phyloP scores from a whole-genome alignment of 2,329 filamentous ascomycete genomes.

The Paracamarosporium sp. region DNA sequence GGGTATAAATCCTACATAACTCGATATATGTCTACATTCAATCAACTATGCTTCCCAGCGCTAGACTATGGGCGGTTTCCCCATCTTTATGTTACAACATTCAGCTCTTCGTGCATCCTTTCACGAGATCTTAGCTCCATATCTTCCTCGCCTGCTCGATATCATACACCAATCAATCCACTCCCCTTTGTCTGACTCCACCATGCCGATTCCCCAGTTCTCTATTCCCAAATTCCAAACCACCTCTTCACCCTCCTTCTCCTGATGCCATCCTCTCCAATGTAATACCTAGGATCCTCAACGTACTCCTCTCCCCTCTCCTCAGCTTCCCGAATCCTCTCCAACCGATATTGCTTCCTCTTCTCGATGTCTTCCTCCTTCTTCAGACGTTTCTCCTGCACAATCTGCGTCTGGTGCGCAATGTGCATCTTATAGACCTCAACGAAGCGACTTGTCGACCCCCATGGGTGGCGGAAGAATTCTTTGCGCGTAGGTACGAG shows the following conservation, averaged over 20 bases:
- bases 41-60: not conserved
- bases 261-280: slow-evolving; percentile 49
- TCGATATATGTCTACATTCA: not conserved
- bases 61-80: not conserved
- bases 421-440: slow-evolving; percentile 80
- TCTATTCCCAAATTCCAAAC: slow-evolving; percentile 74
- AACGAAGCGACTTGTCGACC: slow-evolving; percentile 68
- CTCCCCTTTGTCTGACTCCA: not conserved
- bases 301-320: slow-evolving; percentile 43
- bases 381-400: slow-evolving; percentile 73
- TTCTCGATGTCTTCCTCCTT: slow-evolving; percentile 87
- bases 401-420: slow-evolving; percentile 71
- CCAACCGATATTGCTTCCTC: slow-evolving; percentile 79
- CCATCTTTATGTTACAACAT: not conserved
- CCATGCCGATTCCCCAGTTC: not conserved
- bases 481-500: slow-evolving; percentile 76
- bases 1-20: not conserved
- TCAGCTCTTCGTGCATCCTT: not conserved
- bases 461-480: slow-evolving; percentile 72
- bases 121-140: not conserved
- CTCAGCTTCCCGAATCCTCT: slow-evolving; percentile 46
- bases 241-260: slow-evolving; percentile 76
- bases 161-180: slow-evolving; percentile 2
- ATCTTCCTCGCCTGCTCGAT: not conserved
- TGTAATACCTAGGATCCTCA: slow-evolving; percentile 46